Base-by-base conservation (phyloP, 768 basidiomycete species). In the Collybia nuda region DNA sequence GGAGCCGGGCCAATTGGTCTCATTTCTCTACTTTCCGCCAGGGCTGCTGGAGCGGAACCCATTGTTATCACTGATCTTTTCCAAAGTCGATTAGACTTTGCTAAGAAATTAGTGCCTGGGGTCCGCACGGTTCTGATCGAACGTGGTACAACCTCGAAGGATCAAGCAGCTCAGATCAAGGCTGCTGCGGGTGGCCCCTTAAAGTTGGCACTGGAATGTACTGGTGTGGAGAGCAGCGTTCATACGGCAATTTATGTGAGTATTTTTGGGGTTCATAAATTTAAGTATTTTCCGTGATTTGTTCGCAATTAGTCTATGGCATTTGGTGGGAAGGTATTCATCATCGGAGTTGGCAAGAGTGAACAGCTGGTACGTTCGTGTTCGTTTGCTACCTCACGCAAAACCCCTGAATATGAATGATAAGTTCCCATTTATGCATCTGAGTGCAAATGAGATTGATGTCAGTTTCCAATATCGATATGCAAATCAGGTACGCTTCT, bases 381-480 rank as follows among this genome's bases (percentile, higher is more conserved):
- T 18, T 6, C 19, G 0, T 19, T 46, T 18, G 14, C 14, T 48
- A 21, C 18, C n/a, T 45, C 40, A 18, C 38, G 17, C 44, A 21
- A 9, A 14, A 17, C 41, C 32, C 46, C 55, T 36, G 44, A 44
- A 24, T 23, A 35, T 17, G 29, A 40, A 23, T 37, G 32, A 15
- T 38, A 32, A 80, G 80, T 85, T 86, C 69, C 85, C 85, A 15
- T 86, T 86, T 66, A 86, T 86, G 85, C 80, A 85, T 56, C 72
- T 86, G 35, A 83, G 81, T 54, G 83, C 81, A 24, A 85, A 85
- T 51, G 85, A 86, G 62, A 83, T 86, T 43, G 85, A 86, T 54
- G 73, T 86, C 48, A 75, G 75, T 52, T 84, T 86, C 67, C 84
- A 82, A 64, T 86, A 84, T 61, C 81, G 85, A 21, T 86, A 86